Evolutionary conservation across 73 alveolate species (phyloP), one percentile per base, ranked within the genome.

Genomic region (Breviolum minutum): DNA sequence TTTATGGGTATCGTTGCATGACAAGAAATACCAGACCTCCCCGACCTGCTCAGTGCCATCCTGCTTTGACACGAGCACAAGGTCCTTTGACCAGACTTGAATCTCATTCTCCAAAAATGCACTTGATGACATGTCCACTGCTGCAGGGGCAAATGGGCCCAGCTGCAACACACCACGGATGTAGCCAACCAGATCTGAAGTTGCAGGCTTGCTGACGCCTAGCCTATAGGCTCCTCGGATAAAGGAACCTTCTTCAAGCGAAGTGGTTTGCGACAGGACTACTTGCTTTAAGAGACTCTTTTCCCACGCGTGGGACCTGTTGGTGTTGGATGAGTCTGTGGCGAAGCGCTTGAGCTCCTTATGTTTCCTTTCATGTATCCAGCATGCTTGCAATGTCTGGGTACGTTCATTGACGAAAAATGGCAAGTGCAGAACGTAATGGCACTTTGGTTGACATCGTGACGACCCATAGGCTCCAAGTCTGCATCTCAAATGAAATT

Each of bases 351-450:
- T 82, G 26, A 82, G 14, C 24, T 82, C 71, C 48, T 82, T 82
- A 30, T 82, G 91, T 48, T 82, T 82, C 0, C 91, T 30, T 54
- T 82, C 91, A 54, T 82, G 91, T 16, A 54, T 32, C 68, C 68
- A 82, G 48, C 91, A 82, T 20, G 71, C 60, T 14, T 48, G 70
- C 12, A 82, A 32, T 40, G 54, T 40, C 24, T 22, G 87, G 40
- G 71, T 30, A 22, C 60, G 73, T 13, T 30, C 10, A 7, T 22
- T 27, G 22, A 32, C 7, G 48, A 16, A 22, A 13, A 5, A 16
- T 2, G 48, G 22, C 30, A 82, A 82, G 62, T 82, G 91, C 22
- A 54, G 11, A 11, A 40, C 5, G 26, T 48, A 82, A 32, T 82
- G 91, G 13, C 91, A 82, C 70, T 82, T 82, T 20, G 91, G 91